Conservation (phyloP, 108 stramenopile species). For the Aurantiochytrium sp. region DNA sequence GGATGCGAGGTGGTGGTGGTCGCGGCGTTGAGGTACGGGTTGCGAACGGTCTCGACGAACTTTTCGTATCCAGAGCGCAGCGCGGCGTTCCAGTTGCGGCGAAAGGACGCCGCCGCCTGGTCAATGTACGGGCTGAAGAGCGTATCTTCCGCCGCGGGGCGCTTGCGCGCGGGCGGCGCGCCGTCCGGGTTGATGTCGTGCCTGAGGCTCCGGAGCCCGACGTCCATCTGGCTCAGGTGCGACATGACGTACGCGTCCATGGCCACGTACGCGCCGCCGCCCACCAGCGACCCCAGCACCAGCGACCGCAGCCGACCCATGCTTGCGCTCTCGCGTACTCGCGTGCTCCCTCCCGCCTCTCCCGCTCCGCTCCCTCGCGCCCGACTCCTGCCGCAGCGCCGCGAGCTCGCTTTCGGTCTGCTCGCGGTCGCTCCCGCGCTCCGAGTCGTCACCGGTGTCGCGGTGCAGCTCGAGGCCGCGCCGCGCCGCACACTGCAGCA, state of each 20-base stretch:
- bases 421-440: no score
- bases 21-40: not conserved
- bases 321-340: not conserved
- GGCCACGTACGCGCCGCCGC: not conserved
- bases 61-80: not conserved
- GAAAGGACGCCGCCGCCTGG: not conserved
- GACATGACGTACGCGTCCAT: conserved; percentile 12
- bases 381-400: no score
- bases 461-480: no score
- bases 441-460: no score
- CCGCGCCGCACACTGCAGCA: no score
- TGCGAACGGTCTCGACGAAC: not conserved
- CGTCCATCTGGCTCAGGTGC: not conserved
- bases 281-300: not conserved
- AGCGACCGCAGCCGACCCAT: not conserved
- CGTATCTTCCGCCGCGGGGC: not conserved
- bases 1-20: not conserved
- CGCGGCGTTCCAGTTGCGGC: not conserved
- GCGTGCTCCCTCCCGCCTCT: no score
- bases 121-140: not conserved
- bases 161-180: not conserved
- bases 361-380: no score
- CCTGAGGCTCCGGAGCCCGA: not conserved
- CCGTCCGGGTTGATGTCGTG: conserved; percentile 9
- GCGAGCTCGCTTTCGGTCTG: no score